Evolutionary conservation across 2,329 filamentous ascomycete genomes (phyloP), one percentile per base, ranked within the genome.

Genomic region (Pestalotiopsis sp.): DNA sequence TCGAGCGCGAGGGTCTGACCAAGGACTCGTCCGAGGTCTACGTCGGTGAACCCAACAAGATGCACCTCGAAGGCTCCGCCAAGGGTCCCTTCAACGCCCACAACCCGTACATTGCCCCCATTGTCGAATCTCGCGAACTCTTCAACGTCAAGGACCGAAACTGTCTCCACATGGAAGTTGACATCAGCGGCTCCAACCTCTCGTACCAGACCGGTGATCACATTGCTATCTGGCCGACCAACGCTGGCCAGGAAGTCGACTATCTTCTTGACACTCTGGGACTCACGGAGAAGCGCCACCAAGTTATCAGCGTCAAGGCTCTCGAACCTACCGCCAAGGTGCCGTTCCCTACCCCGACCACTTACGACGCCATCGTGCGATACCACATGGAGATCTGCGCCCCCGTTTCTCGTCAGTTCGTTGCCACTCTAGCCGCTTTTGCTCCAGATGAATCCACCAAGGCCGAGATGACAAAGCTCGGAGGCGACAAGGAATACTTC

Each of bases 301-400:
- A 86, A 1, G 95, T 98, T 68, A 91, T 99, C 80, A 90, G 89
- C 72, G 91, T 99, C 80, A 98, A 97, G 84, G 91, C 93, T 69
- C 89, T 98, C 56, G 97, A 99, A 81, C 91, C 95, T 58, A 98
- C 96, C 9, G 94, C 96, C 74, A 98, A 98, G 84, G 94, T 99
- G 60, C 96, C 96, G 7, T 98, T 99, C 85, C 97, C 97, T 20
- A 95, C 95, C 4, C 96, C 96, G 6, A 98, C 96, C 17, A 99
- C 96, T 2, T 98, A 95, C 82, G 95, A 98, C 82, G 92, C 95
- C 68, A 94, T 95, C 72, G 85, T 93, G 69, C 93, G 96, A 74
- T 99, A 98, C 83, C 95, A 99, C 82, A 92, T 99, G 86, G 97
- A 99, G 83, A 96, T 98, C 73, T 93, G 94, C 79, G 94, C 94